phyloP scores from a whole-genome alignment of 208 protist species.

The Wallacemonas sp. region DNA sequence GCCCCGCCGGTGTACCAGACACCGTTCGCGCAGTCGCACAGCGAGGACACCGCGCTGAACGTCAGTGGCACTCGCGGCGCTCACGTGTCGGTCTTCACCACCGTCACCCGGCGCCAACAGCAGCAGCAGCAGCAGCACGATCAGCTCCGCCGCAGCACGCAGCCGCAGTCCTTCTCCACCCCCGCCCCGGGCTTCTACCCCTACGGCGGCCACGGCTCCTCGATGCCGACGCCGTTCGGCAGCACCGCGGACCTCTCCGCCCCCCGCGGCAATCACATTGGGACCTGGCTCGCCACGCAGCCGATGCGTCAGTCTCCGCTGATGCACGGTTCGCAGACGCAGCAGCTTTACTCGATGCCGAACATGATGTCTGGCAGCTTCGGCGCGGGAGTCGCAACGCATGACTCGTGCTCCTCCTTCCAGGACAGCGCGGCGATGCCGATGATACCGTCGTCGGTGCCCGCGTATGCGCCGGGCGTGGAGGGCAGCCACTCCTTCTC shows the following conservation, averaged over 20 bases:
- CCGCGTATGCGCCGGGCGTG: neutral
- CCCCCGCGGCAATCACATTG: neutral
- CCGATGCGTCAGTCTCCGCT: neutral
- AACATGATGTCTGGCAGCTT: neutral
- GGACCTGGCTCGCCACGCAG: slow-evolving; percentile 7
- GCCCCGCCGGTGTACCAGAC: too few relatives aligned
- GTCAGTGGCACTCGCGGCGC: neutral
- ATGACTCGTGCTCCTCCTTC: neutral
- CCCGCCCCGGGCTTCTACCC: neutral
- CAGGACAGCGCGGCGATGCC: neutral
- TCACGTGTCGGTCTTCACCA: slow-evolving; percentile 15
- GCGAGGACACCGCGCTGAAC: neutral
- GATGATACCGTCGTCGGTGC: slow-evolving; percentile 5
- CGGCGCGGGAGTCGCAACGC: neutral
- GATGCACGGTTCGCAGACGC: neutral
- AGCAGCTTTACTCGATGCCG: neutral
- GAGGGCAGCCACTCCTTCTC: slow-evolving; percentile 12
- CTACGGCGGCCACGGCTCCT: neutral
- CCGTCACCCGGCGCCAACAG: slow-evolving; percentile 14
- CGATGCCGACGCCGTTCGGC: neutral
- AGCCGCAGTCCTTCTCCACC: neutral
- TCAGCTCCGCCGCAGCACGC: neutral
- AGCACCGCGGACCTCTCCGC: neutral
- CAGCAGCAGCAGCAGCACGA: slow-evolving; percentile 12
- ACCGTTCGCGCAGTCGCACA: too few relatives aligned